These are phyloP conservation scores for Fusarium marasasianum DNA, from an alignment of 2,329 filamentous ascomycete species.

Conservation along the genomic window DNA sequence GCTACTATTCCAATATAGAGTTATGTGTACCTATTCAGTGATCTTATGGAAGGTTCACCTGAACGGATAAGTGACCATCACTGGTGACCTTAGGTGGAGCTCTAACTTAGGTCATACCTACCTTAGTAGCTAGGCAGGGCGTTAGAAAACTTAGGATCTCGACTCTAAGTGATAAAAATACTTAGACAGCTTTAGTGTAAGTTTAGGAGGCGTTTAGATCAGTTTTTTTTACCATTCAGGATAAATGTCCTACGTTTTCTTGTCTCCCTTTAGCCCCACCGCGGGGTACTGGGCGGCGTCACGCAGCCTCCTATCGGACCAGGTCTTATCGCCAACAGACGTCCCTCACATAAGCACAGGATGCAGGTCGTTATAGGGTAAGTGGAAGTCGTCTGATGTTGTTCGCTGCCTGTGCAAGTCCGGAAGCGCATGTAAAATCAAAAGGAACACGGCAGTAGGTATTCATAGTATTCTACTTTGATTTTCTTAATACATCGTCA, in stretches of 20 bases:
- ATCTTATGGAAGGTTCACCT: neutral
- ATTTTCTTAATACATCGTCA: neutral
- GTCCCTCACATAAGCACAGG: neutral
- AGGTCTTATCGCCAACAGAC: slow-evolving; percentile 6
- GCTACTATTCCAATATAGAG: neutral
- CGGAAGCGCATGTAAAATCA: neutral
- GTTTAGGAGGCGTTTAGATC: neutral
- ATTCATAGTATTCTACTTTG: neutral
- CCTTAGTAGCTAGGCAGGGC: neutral
- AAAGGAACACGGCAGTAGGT: neutral
- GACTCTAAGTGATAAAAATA: neutral
- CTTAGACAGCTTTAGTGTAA: neutral
- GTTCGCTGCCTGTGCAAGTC: neutral
- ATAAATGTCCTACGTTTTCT: neutral
- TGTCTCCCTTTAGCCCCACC: slow-evolving; percentile 33
- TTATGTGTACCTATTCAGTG: neutral
- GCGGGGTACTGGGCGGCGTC: slow-evolving; percentile 33
- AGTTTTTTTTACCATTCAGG: neutral
- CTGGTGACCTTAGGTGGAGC: neutral
- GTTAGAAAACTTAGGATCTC: neutral
- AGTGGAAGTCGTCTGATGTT: accelerated
- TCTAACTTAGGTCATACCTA: neutral
- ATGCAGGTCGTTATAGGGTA: slow-evolving; percentile 2
- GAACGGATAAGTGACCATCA: neutral
- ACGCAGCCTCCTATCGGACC: neutral